Percentiles rank a stretch among this genome's conserved stretches.
Conservation (phyloP, 768 basidiomycete species). For the Mycena sanguinolenta region DNA sequence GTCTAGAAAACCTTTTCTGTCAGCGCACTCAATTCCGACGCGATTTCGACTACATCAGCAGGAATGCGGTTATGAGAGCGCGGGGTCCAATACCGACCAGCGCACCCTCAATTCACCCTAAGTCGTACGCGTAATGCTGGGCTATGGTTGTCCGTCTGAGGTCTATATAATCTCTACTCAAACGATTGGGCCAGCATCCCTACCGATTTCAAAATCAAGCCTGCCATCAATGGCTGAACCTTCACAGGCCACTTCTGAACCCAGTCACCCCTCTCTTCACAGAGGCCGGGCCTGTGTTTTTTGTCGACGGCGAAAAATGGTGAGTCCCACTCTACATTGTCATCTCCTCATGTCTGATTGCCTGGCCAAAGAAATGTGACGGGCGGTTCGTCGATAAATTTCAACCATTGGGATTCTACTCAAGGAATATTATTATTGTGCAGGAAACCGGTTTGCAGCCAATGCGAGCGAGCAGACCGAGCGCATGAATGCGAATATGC, state of each 20-base stretch:
- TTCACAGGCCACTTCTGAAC: background rate
- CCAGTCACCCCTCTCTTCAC: background rate
- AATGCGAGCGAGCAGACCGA: constrained; percentile 52
- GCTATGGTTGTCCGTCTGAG: background rate
- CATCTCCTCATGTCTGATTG: background rate
- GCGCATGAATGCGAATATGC: constrained; percentile 61
- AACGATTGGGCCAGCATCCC: too few relatives aligned
- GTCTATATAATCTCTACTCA: background rate
- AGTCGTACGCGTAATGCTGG: background rate
- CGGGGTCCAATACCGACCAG: too few relatives aligned
- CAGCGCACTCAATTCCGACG: too few relatives aligned
- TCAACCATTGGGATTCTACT: background rate
- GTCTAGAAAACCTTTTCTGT: too few relatives aligned
- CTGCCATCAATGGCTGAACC: constrained; percentile 1
- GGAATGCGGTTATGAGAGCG: too few relatives aligned
- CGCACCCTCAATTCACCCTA: too few relatives aligned
- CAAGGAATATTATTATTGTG: background rate
- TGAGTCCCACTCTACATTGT: constrained; percentile 3
- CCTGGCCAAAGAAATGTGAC: constrained; percentile 24
- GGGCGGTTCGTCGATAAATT: constrained; percentile 21
- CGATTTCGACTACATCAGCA: too few relatives aligned
- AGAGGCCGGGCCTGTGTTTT: constrained; percentile 20
- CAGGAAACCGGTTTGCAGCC: constrained; percentile 54
- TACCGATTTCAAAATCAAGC: background rate
- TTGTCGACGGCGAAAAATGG: constrained; percentile 31